A percentile compares a stretch with the other conserved stretches of the same genome.
Evolutionary conservation across 1,139 yeast genomes (phyloP).

Genomic region (Insectozyma bohioensis): DNA sequence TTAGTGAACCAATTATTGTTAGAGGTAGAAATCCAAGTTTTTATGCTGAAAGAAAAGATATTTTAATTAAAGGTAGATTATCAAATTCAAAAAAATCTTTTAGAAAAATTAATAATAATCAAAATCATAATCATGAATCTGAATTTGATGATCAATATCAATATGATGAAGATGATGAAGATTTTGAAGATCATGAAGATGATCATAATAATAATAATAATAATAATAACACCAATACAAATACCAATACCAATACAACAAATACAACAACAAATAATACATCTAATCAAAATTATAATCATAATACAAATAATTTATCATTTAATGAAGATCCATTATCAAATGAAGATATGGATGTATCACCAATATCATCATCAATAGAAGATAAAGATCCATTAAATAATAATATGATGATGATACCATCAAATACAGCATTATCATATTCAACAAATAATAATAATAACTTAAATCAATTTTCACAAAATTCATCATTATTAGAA

Average conservation of each 20-base stretch:
- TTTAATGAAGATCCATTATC: constrained; percentile 3
- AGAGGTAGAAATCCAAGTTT: constrained; percentile 68
- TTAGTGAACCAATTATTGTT: constrained; percentile 56
- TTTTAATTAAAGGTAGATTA: constrained; percentile 35
- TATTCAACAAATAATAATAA: constrained; percentile 13
- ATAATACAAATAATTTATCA: too few species aligned
- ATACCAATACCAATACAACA: neutral
- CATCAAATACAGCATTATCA: constrained; percentile 9
- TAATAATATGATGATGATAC: constrained; percentile 1
- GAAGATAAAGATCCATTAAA: constrained; percentile 10
- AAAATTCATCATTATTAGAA: constrained; percentile 12
- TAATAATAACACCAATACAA: constrained; percentile 1
- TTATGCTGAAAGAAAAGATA: constrained; percentile 56
- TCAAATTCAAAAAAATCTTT: constrained; percentile 17
- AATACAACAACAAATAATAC: neutral
- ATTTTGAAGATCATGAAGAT: constrained; percentile 6
- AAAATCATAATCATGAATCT: neutral
- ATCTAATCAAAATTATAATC: too few species aligned
- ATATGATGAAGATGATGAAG: constrained; percentile 9
- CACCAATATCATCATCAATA: constrained; percentile 10
- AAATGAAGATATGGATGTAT: constrained; percentile 7
- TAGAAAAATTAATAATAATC: neutral
- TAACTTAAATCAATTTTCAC: constrained; percentile 1
- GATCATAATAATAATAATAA: constrained; percentile 1
- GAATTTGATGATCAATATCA: too few species aligned